These are phyloP conservation scores for Monosporascus sp. DNA, from an alignment of 2,329 filamentous ascomycete genomes.

Conservation along the genomic window DNA sequence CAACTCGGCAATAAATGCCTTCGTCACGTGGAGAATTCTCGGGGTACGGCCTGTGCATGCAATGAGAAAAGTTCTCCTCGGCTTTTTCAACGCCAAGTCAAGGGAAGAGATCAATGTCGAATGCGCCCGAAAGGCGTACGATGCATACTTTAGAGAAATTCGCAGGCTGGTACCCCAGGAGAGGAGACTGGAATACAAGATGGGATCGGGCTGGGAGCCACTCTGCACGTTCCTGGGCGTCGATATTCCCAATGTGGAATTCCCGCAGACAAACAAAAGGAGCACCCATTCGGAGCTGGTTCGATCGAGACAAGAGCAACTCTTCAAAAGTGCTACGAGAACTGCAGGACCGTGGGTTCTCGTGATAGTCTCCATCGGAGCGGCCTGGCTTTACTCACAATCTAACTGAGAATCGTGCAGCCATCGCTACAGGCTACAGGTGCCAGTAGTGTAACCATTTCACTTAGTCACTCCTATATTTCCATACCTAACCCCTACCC, in stretches of 20 bases:
- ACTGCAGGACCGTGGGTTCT: too few species aligned
- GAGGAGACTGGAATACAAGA: constrained; percentile 1
- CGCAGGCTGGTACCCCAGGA: constrained; percentile 2
- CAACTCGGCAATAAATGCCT: neutral
- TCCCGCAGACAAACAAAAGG: constrained; percentile 1
- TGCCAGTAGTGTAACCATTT: too few species aligned
- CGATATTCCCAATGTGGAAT: neutral
- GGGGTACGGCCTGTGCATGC: neutral
- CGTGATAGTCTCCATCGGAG: too few species aligned
- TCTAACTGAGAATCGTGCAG: too few species aligned
- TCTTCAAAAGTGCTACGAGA: too few species aligned
- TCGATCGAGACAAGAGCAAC: too few species aligned
- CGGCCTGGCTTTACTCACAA: too few species aligned
- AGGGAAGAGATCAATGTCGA: neutral
- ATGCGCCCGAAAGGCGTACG: constrained; percentile 1
- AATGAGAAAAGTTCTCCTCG: neutral
- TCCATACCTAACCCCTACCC: too few species aligned
- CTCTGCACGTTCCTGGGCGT: constrained; percentile 3
- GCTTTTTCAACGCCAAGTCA: neutral
- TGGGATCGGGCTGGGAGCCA: constrained; percentile 3
- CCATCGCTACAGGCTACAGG: too few species aligned
- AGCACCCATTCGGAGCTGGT: too few species aligned
- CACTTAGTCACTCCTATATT: too few species aligned
- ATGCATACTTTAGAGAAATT: constrained; percentile 1
- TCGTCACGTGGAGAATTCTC: neutral